Evolutionary conservation across 2,329 filamentous ascomycete genomes (phyloP), one percentile per base, ranked within the genome.

Genomic region (Sclerotinia trifoliorum): DNA sequence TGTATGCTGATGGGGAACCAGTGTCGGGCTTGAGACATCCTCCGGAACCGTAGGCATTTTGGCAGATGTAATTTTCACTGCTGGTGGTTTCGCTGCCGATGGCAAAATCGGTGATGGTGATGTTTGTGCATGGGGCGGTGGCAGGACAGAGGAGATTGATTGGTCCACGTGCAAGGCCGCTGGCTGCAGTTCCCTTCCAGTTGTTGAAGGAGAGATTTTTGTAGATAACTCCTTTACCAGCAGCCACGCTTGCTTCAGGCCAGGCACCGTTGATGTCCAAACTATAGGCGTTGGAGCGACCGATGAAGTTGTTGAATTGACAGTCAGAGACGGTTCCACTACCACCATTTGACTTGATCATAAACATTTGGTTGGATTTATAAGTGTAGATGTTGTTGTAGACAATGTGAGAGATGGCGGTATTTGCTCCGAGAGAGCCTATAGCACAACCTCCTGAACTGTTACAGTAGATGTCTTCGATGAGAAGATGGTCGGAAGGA

Each of bases 391-490:
- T 74, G 73, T 88, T 86, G 73, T 80, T 79, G 78, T 88, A 88
- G 32, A 79, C 76, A 69, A 88, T 80, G 69, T 85, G 78, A 48
- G 81, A 82, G 74, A 88, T 83, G 69, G 82, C 79, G 21, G 78
- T 83, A 68, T 81, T 80, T 8, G 77, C 75, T 8, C 80, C 81
- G 2, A 88, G 79, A 2, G 84, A 86, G 44, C 85, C 86, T 73
- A 88, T 84, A 17, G 82, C 85, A 71, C 83, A 86, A 52, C 84
- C 85, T 21, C 85, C 85, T 24, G 81, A 84, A 81, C 82, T 85
- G 78, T 88, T 88, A 79, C 86, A 88, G 78, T 87, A 85, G 70
- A 88, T 81, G 71, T 84, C 84, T 73, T 88, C 85, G 57, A 88
- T 77, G n/a, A 87, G 80, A 49, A 87, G 81, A 75, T 87, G 82